phyloP scores from a whole-genome alignment of 495 filamentous ascomycete species.

The Trichoderma virens region DNA sequence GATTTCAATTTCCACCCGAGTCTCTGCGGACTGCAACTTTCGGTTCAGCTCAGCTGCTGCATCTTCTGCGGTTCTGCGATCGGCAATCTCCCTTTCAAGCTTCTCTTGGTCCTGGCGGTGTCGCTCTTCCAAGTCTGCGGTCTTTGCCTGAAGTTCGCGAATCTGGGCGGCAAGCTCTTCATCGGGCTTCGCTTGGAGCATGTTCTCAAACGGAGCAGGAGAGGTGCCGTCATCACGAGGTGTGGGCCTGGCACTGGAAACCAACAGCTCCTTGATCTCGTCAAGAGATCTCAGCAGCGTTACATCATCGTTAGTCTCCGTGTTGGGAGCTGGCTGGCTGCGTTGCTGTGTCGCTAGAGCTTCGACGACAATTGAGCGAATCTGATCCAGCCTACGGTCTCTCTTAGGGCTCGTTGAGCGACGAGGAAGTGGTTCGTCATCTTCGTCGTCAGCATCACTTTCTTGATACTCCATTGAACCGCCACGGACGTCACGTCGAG shows the following conservation, averaged over 20 bases:
- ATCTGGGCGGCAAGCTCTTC: slow-evolving; percentile 24
- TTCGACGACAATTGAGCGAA: slow-evolving; percentile 72
- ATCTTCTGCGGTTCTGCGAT: slow-evolving; percentile 36
- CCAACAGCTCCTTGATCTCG: slow-evolving; percentile 43
- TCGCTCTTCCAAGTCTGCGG: slow-evolving; percentile 37
- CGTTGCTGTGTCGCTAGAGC: slow-evolving; percentile 57
- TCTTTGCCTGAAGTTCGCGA: slow-evolving; percentile 30
- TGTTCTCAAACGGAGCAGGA: background rate
- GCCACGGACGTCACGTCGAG: slow-evolving; percentile 44
- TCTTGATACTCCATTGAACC: slow-evolving; percentile 57
- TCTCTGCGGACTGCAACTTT: slow-evolving; percentile 40
- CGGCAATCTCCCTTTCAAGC: slow-evolving; percentile 30
- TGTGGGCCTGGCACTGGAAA: slow-evolving; percentile 32
- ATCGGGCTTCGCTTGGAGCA: slow-evolving; percentile 13
- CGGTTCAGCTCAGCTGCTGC: slow-evolving; percentile 33
- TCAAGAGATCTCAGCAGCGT: slow-evolving; percentile 30
- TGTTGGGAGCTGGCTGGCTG: slow-evolving; percentile 17
- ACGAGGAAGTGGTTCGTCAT: slow-evolving; percentile 59
- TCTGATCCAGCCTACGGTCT: slow-evolving; percentile 74
- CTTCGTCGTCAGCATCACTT: slow-evolving; percentile 93
- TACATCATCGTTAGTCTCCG: slow-evolving; percentile 19
- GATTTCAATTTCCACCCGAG: slow-evolving; percentile 44
- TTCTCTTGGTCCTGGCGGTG: slow-evolving; percentile 36
- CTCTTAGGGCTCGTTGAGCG: slow-evolving; percentile 58
- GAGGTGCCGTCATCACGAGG: slow-evolving; percentile 41